These are phyloP conservation scores for Puccinia horiana DNA, from an alignment of 1,284 basidiomycete genomes.

Conservation along the genomic window DNA sequence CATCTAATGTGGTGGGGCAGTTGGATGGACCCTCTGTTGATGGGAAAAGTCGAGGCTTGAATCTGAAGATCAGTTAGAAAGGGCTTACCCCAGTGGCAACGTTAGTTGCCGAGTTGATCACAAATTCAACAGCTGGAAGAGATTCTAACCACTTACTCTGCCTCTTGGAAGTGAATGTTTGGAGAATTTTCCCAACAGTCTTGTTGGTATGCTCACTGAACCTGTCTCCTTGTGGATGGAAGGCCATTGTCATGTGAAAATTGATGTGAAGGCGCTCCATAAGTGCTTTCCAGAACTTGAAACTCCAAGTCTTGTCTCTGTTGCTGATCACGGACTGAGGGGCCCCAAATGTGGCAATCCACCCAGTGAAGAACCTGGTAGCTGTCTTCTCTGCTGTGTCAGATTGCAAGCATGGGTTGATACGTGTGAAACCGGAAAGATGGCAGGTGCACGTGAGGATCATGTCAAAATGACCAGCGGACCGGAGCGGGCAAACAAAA, in stretches of 20 bases:
- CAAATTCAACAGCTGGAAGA: not conserved
- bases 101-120: not conserved
- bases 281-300: not conserved
- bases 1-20: too few relatives aligned
- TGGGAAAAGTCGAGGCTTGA: not conserved
- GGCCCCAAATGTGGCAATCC: not conserved
- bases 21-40: not conserved
- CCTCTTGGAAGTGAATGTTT: not conserved
- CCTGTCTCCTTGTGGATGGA: constrained; percentile 55
- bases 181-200: constrained; percentile 51
- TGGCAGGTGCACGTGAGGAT: not conserved
- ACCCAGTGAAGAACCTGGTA: not conserved
- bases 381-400: constrained; percentile 20
- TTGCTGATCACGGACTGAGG: not conserved
- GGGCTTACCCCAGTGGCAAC: not conserved
- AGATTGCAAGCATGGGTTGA: not conserved
- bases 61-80: not conserved
- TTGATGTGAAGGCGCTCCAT: constrained; percentile 52
- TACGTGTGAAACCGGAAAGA: not conserved
- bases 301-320: not conserved
- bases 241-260: constrained; percentile 51
- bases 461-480: not conserved
- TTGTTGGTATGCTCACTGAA: constrained; percentile 58
- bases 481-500: not conserved
- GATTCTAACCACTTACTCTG: constrained; percentile 47